These are phyloP conservation scores for Tremellales sp. DNA, from an alignment of 1,284 basidiomycete species.

Conservation along the genomic window DNA sequence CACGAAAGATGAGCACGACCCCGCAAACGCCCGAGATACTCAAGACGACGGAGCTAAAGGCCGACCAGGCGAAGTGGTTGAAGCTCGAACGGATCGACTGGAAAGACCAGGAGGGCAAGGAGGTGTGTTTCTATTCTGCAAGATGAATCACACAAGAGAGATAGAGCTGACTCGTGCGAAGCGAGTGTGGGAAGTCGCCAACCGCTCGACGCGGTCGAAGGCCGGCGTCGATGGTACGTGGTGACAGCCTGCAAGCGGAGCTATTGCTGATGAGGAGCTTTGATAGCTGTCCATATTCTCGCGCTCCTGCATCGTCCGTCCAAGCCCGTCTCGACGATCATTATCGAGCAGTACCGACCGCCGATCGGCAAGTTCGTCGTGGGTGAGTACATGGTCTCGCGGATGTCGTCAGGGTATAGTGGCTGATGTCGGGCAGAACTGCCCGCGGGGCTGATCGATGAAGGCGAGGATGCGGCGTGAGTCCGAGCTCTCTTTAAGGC, in stretches of 20 bases:
- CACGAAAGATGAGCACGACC: conserved; percentile 1
- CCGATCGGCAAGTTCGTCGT: conserved; percentile 69
- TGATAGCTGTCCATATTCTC: conserved; percentile 73
- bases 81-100: conserved; percentile 57
- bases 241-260: background rate
- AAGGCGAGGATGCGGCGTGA: conserved; percentile 67
- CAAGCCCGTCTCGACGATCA: conserved; percentile 60
- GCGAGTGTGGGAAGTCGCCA: conserved; percentile 81
- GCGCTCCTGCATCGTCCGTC: conserved; percentile 68
- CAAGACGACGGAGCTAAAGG: conserved; percentile 30
- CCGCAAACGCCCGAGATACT: conserved; percentile 35
- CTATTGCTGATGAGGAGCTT: background rate
- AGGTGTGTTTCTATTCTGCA: conserved; percentile 51
- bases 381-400: conserved; percentile 52
- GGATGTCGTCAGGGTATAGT: background rate
- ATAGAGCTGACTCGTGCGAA: conserved; percentile 39
- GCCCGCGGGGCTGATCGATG: conserved; percentile 81
- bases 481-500: conserved; percentile 21
- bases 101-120: conserved; percentile 65
- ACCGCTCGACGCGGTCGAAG: conserved; percentile 67
- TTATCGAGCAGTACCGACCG: conserved; percentile 85
- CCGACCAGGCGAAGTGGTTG: conserved; percentile 42
- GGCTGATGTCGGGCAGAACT: conserved; percentile 62
- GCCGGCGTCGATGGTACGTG: conserved; percentile 72
- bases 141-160: background rate